Evolutionary conservation across 495 filamentous ascomycete genomes (phyloP).

Genomic region (Penicillium mononematosum): DNA sequence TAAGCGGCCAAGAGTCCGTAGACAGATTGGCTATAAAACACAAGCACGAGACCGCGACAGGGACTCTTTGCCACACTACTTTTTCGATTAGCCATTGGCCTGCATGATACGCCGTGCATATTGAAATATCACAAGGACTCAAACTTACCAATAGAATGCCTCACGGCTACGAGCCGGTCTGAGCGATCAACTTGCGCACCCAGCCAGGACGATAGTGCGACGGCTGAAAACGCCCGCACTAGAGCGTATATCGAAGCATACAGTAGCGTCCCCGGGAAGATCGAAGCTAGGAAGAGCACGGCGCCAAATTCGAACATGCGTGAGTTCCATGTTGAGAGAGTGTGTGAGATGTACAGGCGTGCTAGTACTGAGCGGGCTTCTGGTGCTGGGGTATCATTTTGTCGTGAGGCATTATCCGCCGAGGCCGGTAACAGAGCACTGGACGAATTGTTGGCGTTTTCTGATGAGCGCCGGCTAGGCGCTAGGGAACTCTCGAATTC

Average conservation of each 20-base stretch:
- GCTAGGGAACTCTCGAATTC: background rate
- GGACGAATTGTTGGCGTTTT: background rate
- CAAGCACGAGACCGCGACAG: conserved; percentile 39
- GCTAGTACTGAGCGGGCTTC: conserved; percentile 21
- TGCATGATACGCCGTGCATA: background rate
- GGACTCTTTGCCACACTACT: conserved; percentile 40
- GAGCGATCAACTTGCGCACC: conserved; percentile 44
- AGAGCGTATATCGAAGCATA: conserved; percentile 44
- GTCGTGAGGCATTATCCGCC: background rate
- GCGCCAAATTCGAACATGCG: conserved; percentile 66
- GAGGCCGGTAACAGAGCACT: background rate
- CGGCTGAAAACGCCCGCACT: conserved; percentile 28
- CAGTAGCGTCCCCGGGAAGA: conserved; percentile 55
- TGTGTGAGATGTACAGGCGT: conserved; percentile 46
- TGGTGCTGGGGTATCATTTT: background rate
- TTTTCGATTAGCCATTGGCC: background rate
- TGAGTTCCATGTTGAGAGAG: conserved; percentile 70
- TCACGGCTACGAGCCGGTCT: conserved; percentile 49
- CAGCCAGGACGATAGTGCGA: conserved; percentile 42
- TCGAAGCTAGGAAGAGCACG: conserved; percentile 59
- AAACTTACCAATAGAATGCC: conserved; percentile 49
- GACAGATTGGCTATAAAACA: conserved; percentile 29
- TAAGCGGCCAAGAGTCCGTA: conserved; percentile 13
- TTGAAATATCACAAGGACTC: background rate
- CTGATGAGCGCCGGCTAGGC: background rate